Evolutionary conservation across 202 grass and related monocot species (phyloP).

Genomic region (Schoenoplectus tabernaemontani): DNA sequence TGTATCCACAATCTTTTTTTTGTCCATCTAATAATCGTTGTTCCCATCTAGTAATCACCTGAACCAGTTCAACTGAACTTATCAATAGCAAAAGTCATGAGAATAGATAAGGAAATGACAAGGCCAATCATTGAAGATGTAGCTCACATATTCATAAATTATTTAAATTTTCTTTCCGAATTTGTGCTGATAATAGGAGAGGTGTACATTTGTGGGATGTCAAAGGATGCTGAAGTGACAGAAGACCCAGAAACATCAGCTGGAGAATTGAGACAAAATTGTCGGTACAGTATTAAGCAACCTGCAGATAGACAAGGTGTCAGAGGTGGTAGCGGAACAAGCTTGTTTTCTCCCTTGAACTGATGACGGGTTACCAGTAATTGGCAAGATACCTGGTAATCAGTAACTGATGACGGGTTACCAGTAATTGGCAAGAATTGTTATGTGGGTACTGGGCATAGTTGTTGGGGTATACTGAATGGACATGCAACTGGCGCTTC

Average conservation of each 20-base stretch:
- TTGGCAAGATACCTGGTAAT: conserved; percentile 68
- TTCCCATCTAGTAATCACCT: neutral
- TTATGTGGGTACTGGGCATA: conserved; percentile 82
- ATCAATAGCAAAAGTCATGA: neutral
- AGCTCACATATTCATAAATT: neutral
- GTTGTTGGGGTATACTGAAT: conserved; percentile 88
- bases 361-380: conserved; percentile 62
- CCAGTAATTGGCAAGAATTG: conserved; percentile 53
- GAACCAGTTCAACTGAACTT: neutral
- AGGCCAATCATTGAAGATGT: neutral
- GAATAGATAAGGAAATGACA: neutral
- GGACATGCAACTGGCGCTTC: conserved; percentile 63
- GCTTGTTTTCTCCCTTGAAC: conserved; percentile 84
- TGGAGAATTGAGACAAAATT: conserved; percentile 69
- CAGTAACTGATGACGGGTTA: too few species aligned
- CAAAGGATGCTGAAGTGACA: conserved; percentile 47
- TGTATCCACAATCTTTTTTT: neutral
- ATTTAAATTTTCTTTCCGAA: neutral
- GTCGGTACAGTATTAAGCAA: conserved; percentile 64
- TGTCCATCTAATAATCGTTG: neutral
- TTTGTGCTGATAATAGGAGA: conserved; percentile 38
- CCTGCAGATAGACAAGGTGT: conserved; percentile 43
- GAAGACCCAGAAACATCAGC: conserved; percentile 50
- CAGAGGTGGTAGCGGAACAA: conserved; percentile 59
- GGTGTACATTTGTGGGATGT: conserved; percentile 87